Evolutionary conservation across 345 rosid species (phyloP), one percentile per base, ranked within the genome.

Genomic region (Trapa incisa): DNA sequence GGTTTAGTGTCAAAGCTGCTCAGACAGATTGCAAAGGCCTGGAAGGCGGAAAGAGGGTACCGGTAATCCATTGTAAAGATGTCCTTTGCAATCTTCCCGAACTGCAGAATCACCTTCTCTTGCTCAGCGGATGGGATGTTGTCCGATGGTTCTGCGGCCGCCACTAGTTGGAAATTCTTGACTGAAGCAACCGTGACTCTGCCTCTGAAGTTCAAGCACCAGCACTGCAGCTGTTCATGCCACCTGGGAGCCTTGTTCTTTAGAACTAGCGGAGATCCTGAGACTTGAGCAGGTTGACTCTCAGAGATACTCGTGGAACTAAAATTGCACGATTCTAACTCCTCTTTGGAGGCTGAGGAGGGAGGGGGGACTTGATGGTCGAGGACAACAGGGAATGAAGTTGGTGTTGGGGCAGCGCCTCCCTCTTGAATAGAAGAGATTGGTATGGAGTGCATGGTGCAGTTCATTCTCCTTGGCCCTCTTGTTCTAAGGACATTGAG

Each of bases 1-100:
- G 95, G 99, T 81, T 91, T 94, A 54, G 97, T 87, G 81, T 88
- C 97, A 64, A 93, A 93, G 89, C 97, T 90, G 84, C 98, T 90
- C 60, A 93, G 75, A 81, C 98, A 84, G 71, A 90, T 83, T 47
- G 96, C 87, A 72, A 93, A 93, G 39, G 97, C 97, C 78, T 87
- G 99, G 74, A 90, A 87, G 62, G 96, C 95, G 52, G 97, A 90
- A 33, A 93, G 85, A 36, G 99, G 97, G 65, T 90, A 88, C 47
- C 80, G 77, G 74, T 90, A 93, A 73, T 93, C 99, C 99, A 93
- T 90, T 52, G 99, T 90, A 79, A 93, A 90, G 65, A 85, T 90
- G 80, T 93, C 96, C 50, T 85, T 93, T 52, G 94, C 97, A 13
- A 93, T 86, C 78, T 93, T 93, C 15, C 99, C 97, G 68, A 93